A percentile compares a stretch with the other conserved stretches of the same genome.
Conservation (phyloP, 371 early-diverging fungal species). For the Syncephalastrum monosporum region DNA sequence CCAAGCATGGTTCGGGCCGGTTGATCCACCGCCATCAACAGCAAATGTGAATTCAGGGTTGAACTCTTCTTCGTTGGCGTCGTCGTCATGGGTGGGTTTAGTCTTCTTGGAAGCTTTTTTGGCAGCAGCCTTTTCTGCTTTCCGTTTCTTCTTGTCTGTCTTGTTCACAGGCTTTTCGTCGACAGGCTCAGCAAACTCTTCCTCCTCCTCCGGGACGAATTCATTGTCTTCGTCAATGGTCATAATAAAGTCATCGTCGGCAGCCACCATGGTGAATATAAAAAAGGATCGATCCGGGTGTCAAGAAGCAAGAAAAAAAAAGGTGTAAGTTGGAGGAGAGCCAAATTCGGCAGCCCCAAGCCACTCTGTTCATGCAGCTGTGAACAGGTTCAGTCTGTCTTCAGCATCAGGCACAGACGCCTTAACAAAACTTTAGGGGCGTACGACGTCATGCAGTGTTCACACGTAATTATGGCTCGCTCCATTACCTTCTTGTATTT, state of each 20-base stretch:
- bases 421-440: too few relatives aligned
- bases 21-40: conserved; percentile 64
- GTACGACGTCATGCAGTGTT: too few relatives aligned
- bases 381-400: too few relatives aligned
- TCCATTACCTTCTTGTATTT: too few relatives aligned
- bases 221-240: conserved; percentile 76
- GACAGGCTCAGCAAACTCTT: conserved; percentile 19
- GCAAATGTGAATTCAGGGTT: conserved; percentile 78
- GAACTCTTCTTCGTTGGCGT: conserved; percentile 42
- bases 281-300: too few relatives aligned
- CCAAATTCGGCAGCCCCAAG: neutral
- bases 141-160: conserved; percentile 25
- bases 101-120: conserved; percentile 20
- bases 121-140: conserved; percentile 15
- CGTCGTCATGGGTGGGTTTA: conserved; percentile 14
- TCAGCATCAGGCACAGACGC: too few relatives aligned
- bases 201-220: conserved; percentile 41
- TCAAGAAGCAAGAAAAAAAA: conserved; percentile 4
- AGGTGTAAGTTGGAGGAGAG: neutral
- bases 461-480: too few relatives aligned
- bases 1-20: conserved; percentile 64
- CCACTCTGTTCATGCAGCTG: too few relatives aligned
- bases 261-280: conserved; percentile 3
- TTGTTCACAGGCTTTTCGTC: conserved; percentile 24
- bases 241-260: conserved; percentile 71